phyloP scores from a whole-genome alignment of 768 basidiomycete genomes.

The Sporobolomyces phaffii region DNA sequence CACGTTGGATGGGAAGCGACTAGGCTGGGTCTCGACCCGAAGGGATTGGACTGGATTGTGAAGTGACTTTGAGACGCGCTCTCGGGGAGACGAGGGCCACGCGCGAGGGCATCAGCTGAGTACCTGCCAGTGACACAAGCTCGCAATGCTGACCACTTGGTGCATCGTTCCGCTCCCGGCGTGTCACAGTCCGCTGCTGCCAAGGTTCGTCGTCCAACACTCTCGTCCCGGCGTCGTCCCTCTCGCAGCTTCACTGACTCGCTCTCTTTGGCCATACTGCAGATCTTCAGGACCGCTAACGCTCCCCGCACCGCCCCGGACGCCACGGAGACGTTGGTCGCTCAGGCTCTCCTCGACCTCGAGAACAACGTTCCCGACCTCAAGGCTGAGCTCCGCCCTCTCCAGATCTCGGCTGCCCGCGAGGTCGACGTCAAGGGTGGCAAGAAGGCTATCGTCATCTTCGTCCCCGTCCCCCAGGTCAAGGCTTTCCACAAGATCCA shows the following conservation, averaged over 20 bases:
- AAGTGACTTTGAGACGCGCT: no score
- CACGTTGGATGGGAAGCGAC: no score
- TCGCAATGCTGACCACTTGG: no score
- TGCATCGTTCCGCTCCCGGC: neutral
- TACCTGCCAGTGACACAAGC: no score
- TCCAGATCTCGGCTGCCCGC: constrained; percentile 96
- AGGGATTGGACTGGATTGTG: no score
- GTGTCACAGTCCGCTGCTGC: constrained; percentile 28
- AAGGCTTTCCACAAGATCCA: constrained; percentile 99
- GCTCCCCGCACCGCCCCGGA: constrained; percentile 82
- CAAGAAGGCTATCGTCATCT: constrained; percentile 98
- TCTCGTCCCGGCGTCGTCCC: neutral
- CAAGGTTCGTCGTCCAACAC: constrained; percentile 29
- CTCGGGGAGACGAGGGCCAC: no score
- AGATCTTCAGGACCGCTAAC: constrained; percentile 94
- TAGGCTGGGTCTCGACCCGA: no score
- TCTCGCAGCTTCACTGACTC: neutral
- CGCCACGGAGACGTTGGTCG: constrained; percentile 83
- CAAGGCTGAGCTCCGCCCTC: constrained; percentile 87
- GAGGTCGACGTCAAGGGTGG: constrained; percentile 99
- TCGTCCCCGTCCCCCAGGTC: constrained; percentile 92
- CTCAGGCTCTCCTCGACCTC: constrained; percentile 92
- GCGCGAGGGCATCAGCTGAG: no score
- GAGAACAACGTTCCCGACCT: constrained; percentile 98
- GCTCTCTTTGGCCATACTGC: neutral